phyloP scores from a whole-genome alignment of 1,284 basidiomycete species.

The Ceratobasidium sp. region DNA sequence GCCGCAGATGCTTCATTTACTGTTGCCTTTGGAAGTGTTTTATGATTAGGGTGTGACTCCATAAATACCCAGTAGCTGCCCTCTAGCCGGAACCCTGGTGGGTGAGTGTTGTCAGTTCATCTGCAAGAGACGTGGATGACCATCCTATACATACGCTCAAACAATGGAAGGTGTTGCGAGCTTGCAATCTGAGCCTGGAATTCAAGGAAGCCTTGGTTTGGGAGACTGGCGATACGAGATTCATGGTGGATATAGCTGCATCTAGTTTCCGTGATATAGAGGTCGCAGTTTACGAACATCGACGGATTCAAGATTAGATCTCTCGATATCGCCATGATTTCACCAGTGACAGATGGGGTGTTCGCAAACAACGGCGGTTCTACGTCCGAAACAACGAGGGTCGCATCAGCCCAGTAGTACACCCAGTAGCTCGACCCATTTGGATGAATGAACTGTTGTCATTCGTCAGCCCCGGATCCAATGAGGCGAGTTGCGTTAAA shows the following conservation, averaged over 20 bases:
- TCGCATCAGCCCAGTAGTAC: not conserved
- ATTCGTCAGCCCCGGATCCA: not conserved
- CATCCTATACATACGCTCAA: no score
- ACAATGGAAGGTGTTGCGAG: not conserved
- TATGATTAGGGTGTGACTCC: slow-evolving; percentile 42
- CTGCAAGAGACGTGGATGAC: not conserved
- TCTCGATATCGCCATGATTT: not conserved
- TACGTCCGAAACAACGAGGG: not conserved
- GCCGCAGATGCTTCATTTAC: slow-evolving; percentile 30
- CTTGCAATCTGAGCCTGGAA: not conserved
- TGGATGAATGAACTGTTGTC: not conserved
- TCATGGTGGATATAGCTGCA: slow-evolving; percentile 3
- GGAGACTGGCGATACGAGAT: not conserved
- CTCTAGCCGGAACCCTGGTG: slow-evolving; percentile 10
- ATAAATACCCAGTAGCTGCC: slow-evolving; percentile 42
- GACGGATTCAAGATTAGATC: not conserved
- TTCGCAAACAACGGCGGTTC: not conserved
- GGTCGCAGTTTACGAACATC: not conserved
- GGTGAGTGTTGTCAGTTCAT: not conserved
- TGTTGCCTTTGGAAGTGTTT: not conserved
- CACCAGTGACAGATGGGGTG: not conserved
- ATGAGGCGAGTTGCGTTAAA: not conserved
- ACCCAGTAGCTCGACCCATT: slow-evolving; percentile 13
- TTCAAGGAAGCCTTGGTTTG: not conserved
- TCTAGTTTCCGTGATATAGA: not conserved